Evolutionary conservation across 192 early-diverging fungal genomes (phyloP), one percentile per base, ranked within the genome.

Genomic region (Spizellomyces punctatus): DNA sequence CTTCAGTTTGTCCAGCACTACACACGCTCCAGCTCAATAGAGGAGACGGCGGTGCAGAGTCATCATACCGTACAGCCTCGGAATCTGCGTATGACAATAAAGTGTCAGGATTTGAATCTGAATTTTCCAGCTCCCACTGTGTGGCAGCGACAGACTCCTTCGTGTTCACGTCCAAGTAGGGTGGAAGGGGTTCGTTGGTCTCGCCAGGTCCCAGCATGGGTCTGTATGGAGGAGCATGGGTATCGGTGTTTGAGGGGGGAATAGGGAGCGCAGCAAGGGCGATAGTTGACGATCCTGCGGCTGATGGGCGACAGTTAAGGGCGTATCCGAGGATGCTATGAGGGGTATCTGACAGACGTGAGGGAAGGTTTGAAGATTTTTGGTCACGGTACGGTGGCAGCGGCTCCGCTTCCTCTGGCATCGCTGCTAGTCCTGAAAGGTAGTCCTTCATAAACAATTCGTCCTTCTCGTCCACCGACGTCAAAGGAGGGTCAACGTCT

Each of bases 171-270:
- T 67, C 44, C 10, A 67, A 47, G 27, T 67, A 67, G 10, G 66
- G 66, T 47, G 66, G 66, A 14, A 67, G 50, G 8, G 46, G 66
- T 67, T 67, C 66, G 22, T 16, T 54, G 8, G 50, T 67, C 2
- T n/a, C 59, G 19, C 10, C 66, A n/a, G 48, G 14, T 21, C 50
- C 48, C 10, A 36, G 50, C 10, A 42, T 16, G 1, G 46, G 52
- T 21, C 50, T n/a, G 41, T 67, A 67, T 56, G 66, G 66, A 12
- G 66, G 66, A 19, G 66, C 66, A 47, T 10, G n/a, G 12, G 10
- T 22, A n/a, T 61, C 59, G 1, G 27, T 36, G 27, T 36, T 36
- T 36, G 27, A 36, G 27, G 27, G 27, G 27, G 0, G 0, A 2
- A 36, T 36, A 36, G 27, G 27, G 27, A 36, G 27, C 27, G 27